Conservation (phyloP, 129 eudicot genomes). For the Silybum marianum region DNA sequence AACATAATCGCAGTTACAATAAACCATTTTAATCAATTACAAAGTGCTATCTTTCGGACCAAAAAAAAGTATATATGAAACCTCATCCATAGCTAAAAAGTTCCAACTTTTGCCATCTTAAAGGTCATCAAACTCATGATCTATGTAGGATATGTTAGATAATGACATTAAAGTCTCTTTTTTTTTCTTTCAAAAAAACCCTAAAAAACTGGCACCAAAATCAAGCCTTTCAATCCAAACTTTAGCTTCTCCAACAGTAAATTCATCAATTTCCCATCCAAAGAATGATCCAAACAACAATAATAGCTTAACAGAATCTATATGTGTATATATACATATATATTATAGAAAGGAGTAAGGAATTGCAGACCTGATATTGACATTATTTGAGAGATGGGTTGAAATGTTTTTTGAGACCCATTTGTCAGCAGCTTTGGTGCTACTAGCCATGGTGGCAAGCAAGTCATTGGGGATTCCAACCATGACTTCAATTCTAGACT, state of each 20-base stretch:
- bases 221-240: not conserved
- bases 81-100: slow-evolving; percentile 31
- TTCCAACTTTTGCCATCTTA: slow-evolving; percentile 26
- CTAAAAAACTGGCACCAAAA: slow-evolving; percentile 4
- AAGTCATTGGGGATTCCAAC: slow-evolving; percentile 91
- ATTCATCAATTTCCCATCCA: too few relatives aligned
- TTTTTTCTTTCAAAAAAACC: slow-evolving; percentile 25
- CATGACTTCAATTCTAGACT: slow-evolving; percentile 86
- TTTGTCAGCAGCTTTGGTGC: slow-evolving; percentile 71
- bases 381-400: slow-evolving; percentile 62
- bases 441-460: slow-evolving; percentile 56
- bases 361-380: slow-evolving; percentile 57
- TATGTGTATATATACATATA: too few relatives aligned
- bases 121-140: slow-evolving; percentile 29
- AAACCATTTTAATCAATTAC: not conserved
- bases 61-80: slow-evolving; percentile 6
- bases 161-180: slow-evolving; percentile 20
- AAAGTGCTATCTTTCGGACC: slow-evolving; percentile 7
- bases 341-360: not conserved
- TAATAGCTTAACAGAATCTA: not conserved
- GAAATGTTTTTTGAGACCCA: slow-evolving; percentile 94
- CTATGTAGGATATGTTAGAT: slow-evolving; percentile 11
- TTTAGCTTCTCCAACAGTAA: too few relatives aligned
- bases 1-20: not conserved
- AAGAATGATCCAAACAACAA: slow-evolving; percentile 21